phyloP scores from a whole-genome alignment of 2,329 filamentous ascomycete genomes.

The Chaetomiaceae sp. region DNA sequence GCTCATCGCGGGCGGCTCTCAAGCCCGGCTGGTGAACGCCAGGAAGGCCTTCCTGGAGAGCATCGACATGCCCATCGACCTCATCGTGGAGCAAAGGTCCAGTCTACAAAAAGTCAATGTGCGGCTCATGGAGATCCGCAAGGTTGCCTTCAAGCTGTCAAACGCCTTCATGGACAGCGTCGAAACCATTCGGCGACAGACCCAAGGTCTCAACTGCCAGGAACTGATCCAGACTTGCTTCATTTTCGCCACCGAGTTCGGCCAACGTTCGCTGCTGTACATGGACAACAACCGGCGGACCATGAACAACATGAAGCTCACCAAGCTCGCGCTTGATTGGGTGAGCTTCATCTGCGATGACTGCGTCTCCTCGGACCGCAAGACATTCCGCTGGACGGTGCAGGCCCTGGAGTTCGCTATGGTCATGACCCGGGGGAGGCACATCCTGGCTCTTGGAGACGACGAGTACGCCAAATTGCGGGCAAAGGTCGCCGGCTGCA shows the following conservation, averaged over 20 bases:
- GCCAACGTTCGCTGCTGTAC: slow-evolving; percentile 87
- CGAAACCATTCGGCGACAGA: slow-evolving; percentile 84
- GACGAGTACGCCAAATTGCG: slow-evolving; percentile 80
- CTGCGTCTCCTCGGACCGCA: slow-evolving; percentile 87
- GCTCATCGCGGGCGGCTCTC: slow-evolving; percentile 82
- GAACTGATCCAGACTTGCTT: slow-evolving; percentile 98
- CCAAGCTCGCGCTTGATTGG: slow-evolving; percentile 91
- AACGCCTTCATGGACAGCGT: slow-evolving; percentile 99
- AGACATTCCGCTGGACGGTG: slow-evolving; percentile 97
- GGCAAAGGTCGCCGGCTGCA: slow-evolving; percentile 89
- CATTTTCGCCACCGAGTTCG: slow-evolving; percentile 97
- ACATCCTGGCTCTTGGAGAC: slow-evolving; percentile 86
- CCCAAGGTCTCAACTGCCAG: slow-evolving; percentile 78
- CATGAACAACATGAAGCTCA: slow-evolving; percentile 96
- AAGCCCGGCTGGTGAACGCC: slow-evolving; percentile 72
- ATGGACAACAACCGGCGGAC: slow-evolving; percentile 94
- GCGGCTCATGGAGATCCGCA: slow-evolving; percentile 88
- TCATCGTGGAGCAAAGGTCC: slow-evolving; percentile 86
- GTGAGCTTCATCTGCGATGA: slow-evolving; percentile 97
- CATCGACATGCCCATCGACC: slow-evolving; percentile 80
- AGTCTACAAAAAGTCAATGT: slow-evolving; percentile 90
- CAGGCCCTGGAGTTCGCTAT: slow-evolving; percentile 93
- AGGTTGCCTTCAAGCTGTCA: slow-evolving; percentile 91
- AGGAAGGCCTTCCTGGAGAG: slow-evolving; percentile 70
- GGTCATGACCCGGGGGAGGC: slow-evolving; percentile 91